Percentiles rank a stretch among this genome's conserved stretches.
Conservation (phyloP, 306 rosid genomes). For the Spatholobus suberectus region DNA sequence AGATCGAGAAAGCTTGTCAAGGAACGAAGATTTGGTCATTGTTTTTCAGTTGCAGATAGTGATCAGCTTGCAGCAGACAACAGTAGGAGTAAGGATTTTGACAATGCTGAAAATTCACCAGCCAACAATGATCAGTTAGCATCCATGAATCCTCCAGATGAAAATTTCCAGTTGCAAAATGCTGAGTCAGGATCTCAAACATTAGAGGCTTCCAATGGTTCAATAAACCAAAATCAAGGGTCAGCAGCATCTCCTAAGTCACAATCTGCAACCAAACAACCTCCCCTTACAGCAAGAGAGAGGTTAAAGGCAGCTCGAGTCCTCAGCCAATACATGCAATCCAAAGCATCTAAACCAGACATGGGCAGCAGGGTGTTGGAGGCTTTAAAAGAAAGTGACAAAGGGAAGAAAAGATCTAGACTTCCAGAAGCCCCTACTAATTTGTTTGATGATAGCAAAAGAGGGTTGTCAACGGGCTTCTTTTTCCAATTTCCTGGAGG, state of each 20-base stretch:
- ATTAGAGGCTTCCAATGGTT: slow-evolving; percentile 57
- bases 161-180: slow-evolving; percentile 46
- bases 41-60: slow-evolving; percentile 70
- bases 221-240: slow-evolving; percentile 44
- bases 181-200: slow-evolving; percentile 49
- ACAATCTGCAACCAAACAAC: slow-evolving; percentile 50
- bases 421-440: slow-evolving; percentile 95
- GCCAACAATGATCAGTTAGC: slow-evolving; percentile 43
- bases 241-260: slow-evolving; percentile 41
- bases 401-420: slow-evolving; percentile 81
- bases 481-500: slow-evolving; percentile 88
- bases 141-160: slow-evolving; percentile 36
- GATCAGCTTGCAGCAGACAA: slow-evolving; percentile 66
- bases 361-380: slow-evolving; percentile 81
- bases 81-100: slow-evolving; percentile 52
- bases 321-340: slow-evolving; percentile 59
- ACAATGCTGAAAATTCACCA: slow-evolving; percentile 46
- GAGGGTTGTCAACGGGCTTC: slow-evolving; percentile 82
- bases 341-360: slow-evolving; percentile 65
- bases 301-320: slow-evolving; percentile 88
- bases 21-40: slow-evolving; percentile 45
- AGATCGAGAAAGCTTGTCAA: slow-evolving; percentile 53
- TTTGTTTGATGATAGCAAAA: slow-evolving; percentile 82
- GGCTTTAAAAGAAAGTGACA: slow-evolving; percentile 77
- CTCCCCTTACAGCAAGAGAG: slow-evolving; percentile 76